These are phyloP conservation scores for Aspergillus sclerotioniger DNA, from an alignment of 495 filamentous ascomycete species.

Conservation along the genomic window DNA sequence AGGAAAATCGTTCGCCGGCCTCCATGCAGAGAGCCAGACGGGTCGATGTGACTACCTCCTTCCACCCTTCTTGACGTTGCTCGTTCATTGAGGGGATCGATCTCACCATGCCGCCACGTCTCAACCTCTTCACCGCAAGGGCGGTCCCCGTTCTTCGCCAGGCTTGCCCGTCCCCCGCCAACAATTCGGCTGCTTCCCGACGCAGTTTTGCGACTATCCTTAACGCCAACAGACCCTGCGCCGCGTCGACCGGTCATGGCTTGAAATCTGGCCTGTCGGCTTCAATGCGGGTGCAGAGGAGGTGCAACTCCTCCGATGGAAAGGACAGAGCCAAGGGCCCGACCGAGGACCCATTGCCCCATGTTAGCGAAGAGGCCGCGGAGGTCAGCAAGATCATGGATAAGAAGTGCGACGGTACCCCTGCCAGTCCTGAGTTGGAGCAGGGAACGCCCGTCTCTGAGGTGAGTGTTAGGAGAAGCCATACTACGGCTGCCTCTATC, in stretches of 20 bases:
- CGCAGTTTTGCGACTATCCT: conserved; percentile 25
- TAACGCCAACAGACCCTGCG: conserved; percentile 21
- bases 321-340: conserved; percentile 47
- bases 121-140: conserved; percentile 39
- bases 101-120: conserved; percentile 36
- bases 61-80: conserved; percentile 11
- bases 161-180: conserved; percentile 22
- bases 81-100: conserved; percentile 5
- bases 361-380: conserved; percentile 65
- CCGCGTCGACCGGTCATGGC: conserved; percentile 18
- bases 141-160: conserved; percentile 35
- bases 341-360: conserved; percentile 54
- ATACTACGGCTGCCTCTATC: conserved; percentile 1
- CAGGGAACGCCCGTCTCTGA: conserved; percentile 66
- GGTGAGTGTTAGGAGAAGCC: conserved; percentile 36
- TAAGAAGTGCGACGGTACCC: conserved; percentile 41
- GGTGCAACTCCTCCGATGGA: conserved; percentile 45
- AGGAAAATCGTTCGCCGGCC: conserved; percentile 26
- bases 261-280: conserved; percentile 4
- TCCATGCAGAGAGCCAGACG: conserved; percentile 18
- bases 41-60: conserved; percentile 2
- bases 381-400: conserved; percentile 53
- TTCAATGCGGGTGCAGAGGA: conserved; percentile 23
- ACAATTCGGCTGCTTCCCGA: conserved; percentile 14
- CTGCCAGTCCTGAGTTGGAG: conserved; percentile 59